phyloP scores from a whole-genome alignment of 169 alveolate species.

The Plasmodium relictum region DNA sequence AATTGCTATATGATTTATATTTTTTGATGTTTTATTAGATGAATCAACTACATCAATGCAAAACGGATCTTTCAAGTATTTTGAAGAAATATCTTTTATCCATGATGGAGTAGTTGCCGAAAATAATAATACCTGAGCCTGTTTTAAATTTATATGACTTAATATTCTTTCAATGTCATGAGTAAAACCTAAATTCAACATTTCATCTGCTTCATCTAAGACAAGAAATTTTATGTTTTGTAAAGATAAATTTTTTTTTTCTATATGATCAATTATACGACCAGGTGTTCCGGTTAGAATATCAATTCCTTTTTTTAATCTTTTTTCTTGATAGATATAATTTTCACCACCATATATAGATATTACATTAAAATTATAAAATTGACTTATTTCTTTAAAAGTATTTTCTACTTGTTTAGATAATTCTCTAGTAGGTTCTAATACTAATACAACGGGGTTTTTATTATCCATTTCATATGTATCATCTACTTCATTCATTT shows the following conservation, averaged over 20 bases:
- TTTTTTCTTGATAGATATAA: constrained; percentile 91
- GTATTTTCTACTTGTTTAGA: constrained; percentile 90
- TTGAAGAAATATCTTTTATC: constrained; percentile 86
- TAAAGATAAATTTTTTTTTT: constrained; percentile 92
- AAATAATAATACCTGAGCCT: constrained; percentile 83
- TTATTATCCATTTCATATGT: constrained; percentile 17
- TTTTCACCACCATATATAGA: constrained; percentile 93
- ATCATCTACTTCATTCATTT: constrained; percentile 6
- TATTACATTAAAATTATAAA: constrained; percentile 83
- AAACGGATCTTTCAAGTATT: constrained; percentile 83
- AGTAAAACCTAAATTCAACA: constrained; percentile 98
- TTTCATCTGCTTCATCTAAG: constrained; percentile 99
- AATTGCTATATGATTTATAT: constrained; percentile 46
- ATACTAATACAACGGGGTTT: constrained; percentile 84
- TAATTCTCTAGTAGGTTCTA: constrained; percentile 93
- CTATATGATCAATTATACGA: constrained; percentile 95
- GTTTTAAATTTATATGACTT: constrained; percentile 78
- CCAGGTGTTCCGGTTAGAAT: constrained; percentile 98
- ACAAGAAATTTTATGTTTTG: constrained; percentile 87
- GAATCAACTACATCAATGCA: constrained; percentile 74
- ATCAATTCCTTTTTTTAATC: constrained; percentile 94
- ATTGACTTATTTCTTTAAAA: constrained; percentile 81
- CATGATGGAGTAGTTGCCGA: constrained; percentile 91
- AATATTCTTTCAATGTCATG: constrained; percentile 93
- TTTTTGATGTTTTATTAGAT: constrained; percentile 30